Conservation (phyloP, 2,329 filamentous ascomycete genomes). For the Colletotrichum sp. region DNA sequence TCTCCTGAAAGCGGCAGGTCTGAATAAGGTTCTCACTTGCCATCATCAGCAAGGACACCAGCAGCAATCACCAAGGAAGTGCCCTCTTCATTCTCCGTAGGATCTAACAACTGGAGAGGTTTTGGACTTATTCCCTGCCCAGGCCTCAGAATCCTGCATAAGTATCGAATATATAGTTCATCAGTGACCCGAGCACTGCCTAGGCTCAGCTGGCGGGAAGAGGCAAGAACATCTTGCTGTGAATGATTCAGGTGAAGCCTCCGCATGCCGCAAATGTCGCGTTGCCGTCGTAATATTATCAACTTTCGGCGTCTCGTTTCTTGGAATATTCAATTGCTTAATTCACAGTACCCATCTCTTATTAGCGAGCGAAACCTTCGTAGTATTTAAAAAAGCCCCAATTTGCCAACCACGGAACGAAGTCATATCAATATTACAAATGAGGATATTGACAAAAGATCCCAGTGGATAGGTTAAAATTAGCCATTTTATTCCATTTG, state of each 20-base stretch:
- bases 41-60: no score
- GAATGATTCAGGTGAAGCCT: background rate
- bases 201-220: background rate
- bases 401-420: fast-evolving
- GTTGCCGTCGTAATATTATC: background rate
- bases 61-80: no score
- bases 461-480: fast-evolving
- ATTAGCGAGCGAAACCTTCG: fast-evolving
- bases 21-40: no score
- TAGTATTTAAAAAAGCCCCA: fast-evolving
- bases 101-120: no score
- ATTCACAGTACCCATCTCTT: background rate
- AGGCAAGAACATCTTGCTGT: fast-evolving
- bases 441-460: background rate
- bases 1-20: no score
- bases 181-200: background rate
- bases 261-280: background rate
- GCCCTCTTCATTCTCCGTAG: no score
- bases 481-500: fast-evolving
- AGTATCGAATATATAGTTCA: background rate
- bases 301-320: background rate
- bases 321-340: background rate
- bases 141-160: no score
- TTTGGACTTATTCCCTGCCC: no score
- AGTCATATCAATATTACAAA: background rate